A percentile compares a stretch with the other conserved stretches of the same genome.
These are phyloP conservation scores for Cardamine chenopodiifolia DNA, from an alignment of 345 rosid genomes.

Conservation along the genomic window DNA sequence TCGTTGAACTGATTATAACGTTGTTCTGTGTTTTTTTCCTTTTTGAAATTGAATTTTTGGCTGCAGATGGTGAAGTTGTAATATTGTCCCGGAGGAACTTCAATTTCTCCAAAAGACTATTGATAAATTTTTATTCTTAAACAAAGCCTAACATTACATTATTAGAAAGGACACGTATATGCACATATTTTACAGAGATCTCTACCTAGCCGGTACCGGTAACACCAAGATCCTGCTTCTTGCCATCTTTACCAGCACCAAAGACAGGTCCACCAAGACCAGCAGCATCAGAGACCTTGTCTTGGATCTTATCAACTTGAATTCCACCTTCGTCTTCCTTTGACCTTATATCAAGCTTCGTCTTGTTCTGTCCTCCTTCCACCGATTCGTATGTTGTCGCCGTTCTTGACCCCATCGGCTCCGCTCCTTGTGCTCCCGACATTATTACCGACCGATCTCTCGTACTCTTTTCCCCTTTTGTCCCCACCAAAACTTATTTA, in stretches of 20 bases:
- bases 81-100: neutral
- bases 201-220: constrained; percentile 51
- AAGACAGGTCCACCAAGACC: constrained; percentile 61
- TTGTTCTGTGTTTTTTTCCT: no score
- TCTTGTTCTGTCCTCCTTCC: constrained; percentile 55
- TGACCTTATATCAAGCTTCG: constrained; percentile 47
- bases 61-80: no score
- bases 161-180: neutral
- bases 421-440: constrained; percentile 74
- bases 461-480: neutral
- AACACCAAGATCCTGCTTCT: constrained; percentile 58
- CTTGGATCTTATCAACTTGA: constrained; percentile 54
- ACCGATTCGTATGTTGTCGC: constrained; percentile 57
- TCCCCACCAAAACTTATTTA: constrained; percentile 1
- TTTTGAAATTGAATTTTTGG: no score
- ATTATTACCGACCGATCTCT: constrained; percentile 17
- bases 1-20: no score
- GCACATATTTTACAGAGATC: neutral
- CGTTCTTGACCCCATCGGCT: constrained; percentile 58
- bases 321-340: constrained; percentile 57
- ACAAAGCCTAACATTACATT: neutral
- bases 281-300: constrained; percentile 58
- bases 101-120: neutral
- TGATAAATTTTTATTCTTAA: neutral
- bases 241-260: constrained; percentile 52